Conservation (phyloP, 495 filamentous ascomycete species). For the Aspergillus cristatus region DNA sequence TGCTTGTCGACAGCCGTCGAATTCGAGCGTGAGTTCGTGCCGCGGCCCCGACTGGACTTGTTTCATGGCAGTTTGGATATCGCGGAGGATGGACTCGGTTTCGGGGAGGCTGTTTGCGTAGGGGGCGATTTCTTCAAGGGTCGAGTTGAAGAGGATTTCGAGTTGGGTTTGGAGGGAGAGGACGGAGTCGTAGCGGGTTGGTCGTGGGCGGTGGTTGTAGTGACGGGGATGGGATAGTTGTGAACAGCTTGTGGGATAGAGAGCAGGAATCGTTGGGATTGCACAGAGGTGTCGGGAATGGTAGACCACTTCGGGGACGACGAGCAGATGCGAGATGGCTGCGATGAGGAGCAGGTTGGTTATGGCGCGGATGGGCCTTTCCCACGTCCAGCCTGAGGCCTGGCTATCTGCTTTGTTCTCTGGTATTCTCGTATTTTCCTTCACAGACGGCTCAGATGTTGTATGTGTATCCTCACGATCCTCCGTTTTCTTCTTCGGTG, state of each 20-base stretch:
- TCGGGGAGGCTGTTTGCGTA: constrained; percentile 24
- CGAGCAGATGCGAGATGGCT: constrained; percentile 27
- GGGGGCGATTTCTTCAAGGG: constrained; percentile 23
- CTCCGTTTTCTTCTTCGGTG: constrained; percentile 4
- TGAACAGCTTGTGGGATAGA: constrained; percentile 29
- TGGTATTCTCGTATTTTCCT: constrained; percentile 1
- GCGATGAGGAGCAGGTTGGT: constrained; percentile 26
- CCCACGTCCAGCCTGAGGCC: not conserved
- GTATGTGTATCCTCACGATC: not conserved
- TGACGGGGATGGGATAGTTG: constrained; percentile 5
- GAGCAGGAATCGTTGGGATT: constrained; percentile 14
- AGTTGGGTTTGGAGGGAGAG: constrained; percentile 21
- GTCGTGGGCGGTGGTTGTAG: constrained; percentile 2
- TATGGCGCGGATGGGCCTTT: constrained; percentile 13
- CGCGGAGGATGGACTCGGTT: constrained; percentile 24
- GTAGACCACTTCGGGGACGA: constrained; percentile 33
- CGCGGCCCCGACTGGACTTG: constrained; percentile 21
- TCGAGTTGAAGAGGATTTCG: constrained; percentile 23
- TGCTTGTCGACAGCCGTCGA: constrained; percentile 29
- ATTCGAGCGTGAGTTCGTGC: constrained; percentile 35
- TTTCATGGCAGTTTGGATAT: constrained; percentile 23
- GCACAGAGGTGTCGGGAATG: constrained; percentile 26
- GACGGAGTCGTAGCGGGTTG: constrained; percentile 16
- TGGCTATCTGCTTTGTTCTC: too few relatives aligned
- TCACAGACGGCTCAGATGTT: too few relatives aligned